Percentiles rank a stretch among this genome's conserved stretches.
Evolutionary conservation across 2,329 filamentous ascomycete genomes (phyloP).

Genomic region (Nothopassalora personata): DNA sequence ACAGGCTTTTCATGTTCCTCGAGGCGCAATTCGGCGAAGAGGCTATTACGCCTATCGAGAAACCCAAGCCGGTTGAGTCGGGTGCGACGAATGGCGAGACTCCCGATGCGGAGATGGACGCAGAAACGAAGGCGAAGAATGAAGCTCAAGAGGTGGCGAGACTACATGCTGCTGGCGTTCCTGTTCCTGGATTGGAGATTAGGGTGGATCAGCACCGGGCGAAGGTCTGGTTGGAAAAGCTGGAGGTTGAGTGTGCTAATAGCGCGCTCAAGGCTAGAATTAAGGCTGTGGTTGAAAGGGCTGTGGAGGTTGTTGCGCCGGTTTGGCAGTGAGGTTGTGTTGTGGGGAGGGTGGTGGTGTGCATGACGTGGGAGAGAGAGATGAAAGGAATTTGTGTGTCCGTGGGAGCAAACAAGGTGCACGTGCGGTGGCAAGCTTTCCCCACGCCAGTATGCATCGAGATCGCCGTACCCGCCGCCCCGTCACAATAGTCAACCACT

Average conservation of each 20-base stretch:
- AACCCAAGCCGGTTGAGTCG: conserved; percentile 49
- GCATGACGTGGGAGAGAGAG: too few relatives aligned
- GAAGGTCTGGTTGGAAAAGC: conserved; percentile 82
- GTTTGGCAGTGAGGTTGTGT: conserved; percentile 21
- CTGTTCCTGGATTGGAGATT: conserved; percentile 83
- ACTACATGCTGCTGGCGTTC: conserved; percentile 77
- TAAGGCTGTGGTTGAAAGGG: conserved; percentile 81
- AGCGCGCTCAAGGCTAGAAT: conserved; percentile 77
- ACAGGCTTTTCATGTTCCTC: conserved; percentile 87
- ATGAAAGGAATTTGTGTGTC: too few relatives aligned
- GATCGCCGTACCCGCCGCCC: too few relatives aligned
- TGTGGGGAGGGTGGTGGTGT: not conserved
- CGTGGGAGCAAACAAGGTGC: too few relatives aligned
- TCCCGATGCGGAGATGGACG: conserved; percentile 34
- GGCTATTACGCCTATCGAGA: conserved; percentile 70
- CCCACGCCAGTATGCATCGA: too few relatives aligned
- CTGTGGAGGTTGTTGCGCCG: conserved; percentile 24
- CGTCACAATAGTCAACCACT: too few relatives aligned
- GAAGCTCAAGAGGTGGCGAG: conserved; percentile 66
- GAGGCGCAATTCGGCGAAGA: conserved; percentile 91
- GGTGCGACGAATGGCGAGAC: conserved; percentile 6
- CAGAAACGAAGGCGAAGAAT: conserved; percentile 48
- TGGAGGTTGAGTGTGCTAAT: conserved; percentile 79
- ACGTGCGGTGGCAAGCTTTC: too few relatives aligned
- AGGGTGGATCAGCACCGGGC: conserved; percentile 82